A percentile compares a stretch with the other conserved stretches of the same genome.
phyloP scores from a whole-genome alignment of 805 yeast genomes.

The Isabelozyma rhagii region DNA sequence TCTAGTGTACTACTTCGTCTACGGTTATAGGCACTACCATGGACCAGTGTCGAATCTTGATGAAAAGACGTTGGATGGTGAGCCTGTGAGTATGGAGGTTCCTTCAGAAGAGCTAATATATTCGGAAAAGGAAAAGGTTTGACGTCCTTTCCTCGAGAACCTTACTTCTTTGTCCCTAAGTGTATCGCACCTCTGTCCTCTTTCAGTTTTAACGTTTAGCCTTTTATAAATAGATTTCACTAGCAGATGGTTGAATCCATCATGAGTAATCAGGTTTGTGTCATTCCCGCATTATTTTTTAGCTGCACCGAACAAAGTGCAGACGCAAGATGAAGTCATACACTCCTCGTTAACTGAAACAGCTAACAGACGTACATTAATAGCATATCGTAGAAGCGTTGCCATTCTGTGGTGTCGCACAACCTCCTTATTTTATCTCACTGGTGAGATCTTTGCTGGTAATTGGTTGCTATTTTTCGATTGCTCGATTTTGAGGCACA shows the following conservation, averaged over 20 bases:
- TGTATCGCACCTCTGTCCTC: no score
- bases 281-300: not conserved
- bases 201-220: no score
- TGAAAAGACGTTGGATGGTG: not conserved
- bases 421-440: no score
- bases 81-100: not conserved
- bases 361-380: not conserved
- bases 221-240: no score
- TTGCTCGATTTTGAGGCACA: not conserved
- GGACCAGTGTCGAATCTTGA: slow-evolving; percentile 48
- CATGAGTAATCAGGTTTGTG: not conserved
- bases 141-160: not conserved
- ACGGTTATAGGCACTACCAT: slow-evolving; percentile 51
- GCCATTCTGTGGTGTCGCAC: no score
- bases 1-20: slow-evolving; percentile 46
- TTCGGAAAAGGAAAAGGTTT: not conserved
- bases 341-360: not conserved
- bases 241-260: no score
- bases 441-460: no score
- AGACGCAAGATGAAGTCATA: not conserved
- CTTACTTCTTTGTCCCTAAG: no score
- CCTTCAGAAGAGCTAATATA: not conserved
- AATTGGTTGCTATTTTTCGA: not conserved
- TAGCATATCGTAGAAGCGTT: not conserved
- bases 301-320: not conserved